Evolutionary conservation across 2,329 filamentous ascomycete species (phyloP).

Genomic region (Lasiodiplodia sp.): DNA sequence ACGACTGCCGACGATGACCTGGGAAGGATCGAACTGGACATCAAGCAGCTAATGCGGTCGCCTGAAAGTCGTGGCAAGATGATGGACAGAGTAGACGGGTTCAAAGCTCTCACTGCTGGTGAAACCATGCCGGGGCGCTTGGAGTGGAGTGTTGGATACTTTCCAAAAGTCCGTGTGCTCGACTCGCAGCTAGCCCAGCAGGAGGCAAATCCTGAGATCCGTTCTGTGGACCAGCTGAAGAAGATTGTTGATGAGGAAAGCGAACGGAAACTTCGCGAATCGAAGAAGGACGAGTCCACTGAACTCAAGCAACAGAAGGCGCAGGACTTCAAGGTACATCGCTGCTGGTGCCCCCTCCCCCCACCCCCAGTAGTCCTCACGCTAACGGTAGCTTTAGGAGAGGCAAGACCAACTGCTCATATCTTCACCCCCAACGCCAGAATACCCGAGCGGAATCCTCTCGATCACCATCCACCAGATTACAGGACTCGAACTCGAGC

Average conservation of each 20-base stretch:
- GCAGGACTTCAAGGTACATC: conserved; percentile 66
- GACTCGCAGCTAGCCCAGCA: conserved; percentile 68
- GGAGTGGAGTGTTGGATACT: conserved; percentile 76
- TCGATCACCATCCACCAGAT: conserved; percentile 77
- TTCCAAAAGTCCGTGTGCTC: conserved; percentile 70
- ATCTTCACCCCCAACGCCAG: conserved; percentile 68
- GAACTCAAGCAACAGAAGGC: conserved; percentile 73
- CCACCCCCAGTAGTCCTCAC: background rate
- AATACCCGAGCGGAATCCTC: conserved; percentile 71
- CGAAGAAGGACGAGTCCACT: conserved; percentile 63
- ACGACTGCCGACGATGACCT: conserved; percentile 77
- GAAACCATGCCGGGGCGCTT: conserved; percentile 74
- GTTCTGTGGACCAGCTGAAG: conserved; percentile 65
- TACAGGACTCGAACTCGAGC: conserved; percentile 69
- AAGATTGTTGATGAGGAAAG: conserved; percentile 62
- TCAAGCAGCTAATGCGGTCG: conserved; percentile 70
- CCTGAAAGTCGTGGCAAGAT: conserved; percentile 67
- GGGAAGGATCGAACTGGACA: conserved; percentile 72
- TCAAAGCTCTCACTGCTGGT: conserved; percentile 69
- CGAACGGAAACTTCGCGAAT: conserved; percentile 71
- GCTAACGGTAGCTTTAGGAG: conserved; percentile 32
- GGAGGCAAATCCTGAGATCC: conserved; percentile 65
- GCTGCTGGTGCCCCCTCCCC: background rate
- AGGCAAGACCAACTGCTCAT: conserved; percentile 69
- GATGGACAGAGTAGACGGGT: conserved; percentile 69